Evolutionary conservation across 805 yeast genomes (phyloP).

Genomic region (Brettanomyces naardenensis): DNA sequence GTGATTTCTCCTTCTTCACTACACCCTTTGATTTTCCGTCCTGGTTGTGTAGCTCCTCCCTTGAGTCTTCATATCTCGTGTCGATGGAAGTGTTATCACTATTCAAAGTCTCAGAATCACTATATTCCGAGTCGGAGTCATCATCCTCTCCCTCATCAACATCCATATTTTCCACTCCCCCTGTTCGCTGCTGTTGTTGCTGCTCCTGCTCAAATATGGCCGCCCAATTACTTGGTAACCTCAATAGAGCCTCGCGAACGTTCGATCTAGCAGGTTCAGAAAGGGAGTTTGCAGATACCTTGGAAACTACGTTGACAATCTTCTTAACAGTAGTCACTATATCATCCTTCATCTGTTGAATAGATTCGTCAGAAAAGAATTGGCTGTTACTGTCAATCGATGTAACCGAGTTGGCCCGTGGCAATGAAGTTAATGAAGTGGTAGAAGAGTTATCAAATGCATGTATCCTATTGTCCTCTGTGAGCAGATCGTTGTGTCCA

Average conservation of each 20-base stretch:
- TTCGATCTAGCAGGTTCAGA: conserved; percentile 75
- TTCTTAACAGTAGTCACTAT: conserved; percentile 85
- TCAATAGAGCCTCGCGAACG: conserved; percentile 70
- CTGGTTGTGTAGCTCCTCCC: conserved; percentile 6
- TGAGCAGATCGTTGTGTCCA: neutral
- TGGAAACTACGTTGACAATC: conserved; percentile 78
- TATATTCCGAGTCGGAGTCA: conserved; percentile 14
- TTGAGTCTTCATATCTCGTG: conserved; percentile 13
- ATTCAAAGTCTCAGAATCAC: conserved; percentile 7
- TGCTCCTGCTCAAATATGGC: conserved; percentile 16
- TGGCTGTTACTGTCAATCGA: conserved; percentile 4
- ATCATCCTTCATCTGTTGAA: conserved; percentile 62
- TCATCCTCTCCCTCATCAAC: conserved; percentile 17
- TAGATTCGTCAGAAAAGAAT: conserved; percentile 15
- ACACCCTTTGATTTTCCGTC: too few relatives aligned
- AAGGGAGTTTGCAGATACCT: conserved; percentile 67
- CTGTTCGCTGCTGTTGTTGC: conserved; percentile 6
- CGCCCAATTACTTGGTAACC: conserved; percentile 72
- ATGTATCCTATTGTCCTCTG: neutral
- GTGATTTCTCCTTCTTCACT: too few relatives aligned
- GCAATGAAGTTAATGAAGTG: conserved; percentile 8
- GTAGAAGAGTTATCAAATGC: neutral
- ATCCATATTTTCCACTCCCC: conserved; percentile 11
- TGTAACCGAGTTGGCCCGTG: conserved; percentile 12
- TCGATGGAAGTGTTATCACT: conserved; percentile 9